Conservation (phyloP, 2,329 filamentous ascomycete species). For the Aspergillus uvarum region DNA sequence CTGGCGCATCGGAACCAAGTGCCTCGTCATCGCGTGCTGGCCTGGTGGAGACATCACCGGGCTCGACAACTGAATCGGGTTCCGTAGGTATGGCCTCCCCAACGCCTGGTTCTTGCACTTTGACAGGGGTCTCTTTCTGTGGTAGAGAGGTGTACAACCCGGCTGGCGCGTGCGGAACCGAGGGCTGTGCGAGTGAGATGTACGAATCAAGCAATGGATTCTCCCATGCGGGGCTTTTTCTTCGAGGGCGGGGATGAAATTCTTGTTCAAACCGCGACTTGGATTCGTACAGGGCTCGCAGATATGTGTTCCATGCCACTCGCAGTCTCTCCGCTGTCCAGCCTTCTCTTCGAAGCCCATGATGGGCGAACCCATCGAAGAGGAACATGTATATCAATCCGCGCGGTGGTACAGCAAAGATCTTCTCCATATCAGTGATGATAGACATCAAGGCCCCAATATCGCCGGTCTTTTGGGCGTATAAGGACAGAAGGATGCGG, state of each 20-base stretch:
- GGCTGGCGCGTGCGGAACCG: constrained; percentile 12
- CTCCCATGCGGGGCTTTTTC: constrained; percentile 26
- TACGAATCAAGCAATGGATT: constrained; percentile 28
- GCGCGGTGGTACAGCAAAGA: constrained; percentile 66
- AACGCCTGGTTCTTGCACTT: not conserved
- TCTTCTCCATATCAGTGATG: constrained; percentile 74
- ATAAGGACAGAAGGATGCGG: constrained; percentile 73
- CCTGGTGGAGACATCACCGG: constrained; percentile 16
- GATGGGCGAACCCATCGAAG: constrained; percentile 75
- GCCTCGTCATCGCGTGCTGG: constrained; percentile 5
- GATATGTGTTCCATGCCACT: constrained; percentile 65
- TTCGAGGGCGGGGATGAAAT: constrained; percentile 14
- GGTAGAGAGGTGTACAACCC: constrained; percentile 30
- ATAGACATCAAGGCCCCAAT: constrained; percentile 68
- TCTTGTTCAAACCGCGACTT: constrained; percentile 27
- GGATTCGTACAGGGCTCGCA: constrained; percentile 45
- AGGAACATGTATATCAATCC: constrained; percentile 76
- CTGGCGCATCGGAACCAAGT: constrained; percentile 11
- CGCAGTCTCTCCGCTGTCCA: constrained; percentile 74
- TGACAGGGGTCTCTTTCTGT: constrained; percentile 8
- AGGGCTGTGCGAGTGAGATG: constrained; percentile 6
- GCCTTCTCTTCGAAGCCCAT: constrained; percentile 66
- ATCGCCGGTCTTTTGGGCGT: constrained; percentile 67
- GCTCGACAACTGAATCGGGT: constrained; percentile 11
- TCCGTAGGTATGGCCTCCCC: constrained; percentile 3